Conservation (phyloP, 2,329 filamentous ascomycete genomes). For the Fusarium papillatum region DNA sequence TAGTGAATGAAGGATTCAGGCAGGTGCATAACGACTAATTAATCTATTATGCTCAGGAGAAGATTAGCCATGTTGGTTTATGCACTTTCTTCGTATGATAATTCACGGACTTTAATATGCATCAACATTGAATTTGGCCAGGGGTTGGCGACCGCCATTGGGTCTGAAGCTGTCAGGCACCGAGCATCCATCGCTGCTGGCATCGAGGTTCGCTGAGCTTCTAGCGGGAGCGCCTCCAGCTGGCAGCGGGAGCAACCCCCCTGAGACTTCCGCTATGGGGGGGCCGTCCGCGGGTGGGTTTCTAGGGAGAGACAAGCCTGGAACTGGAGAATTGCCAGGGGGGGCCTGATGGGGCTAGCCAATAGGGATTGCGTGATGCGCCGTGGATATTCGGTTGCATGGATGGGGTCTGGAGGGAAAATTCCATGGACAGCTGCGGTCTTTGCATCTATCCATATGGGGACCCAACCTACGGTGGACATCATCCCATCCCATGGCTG, state of each 20-base stretch:
- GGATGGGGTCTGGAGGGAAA: slow-evolving; percentile 13
- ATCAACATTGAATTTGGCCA: slow-evolving; percentile 12
- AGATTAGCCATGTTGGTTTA: slow-evolving; percentile 27
- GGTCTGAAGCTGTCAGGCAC: slow-evolving; percentile 29
- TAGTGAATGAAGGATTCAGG: neutral
- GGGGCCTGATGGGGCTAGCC: neutral
- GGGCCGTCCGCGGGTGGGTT: slow-evolving; percentile 31
- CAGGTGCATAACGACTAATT: neutral
- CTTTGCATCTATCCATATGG: slow-evolving; percentile 3
- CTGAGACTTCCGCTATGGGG: slow-evolving; percentile 22
- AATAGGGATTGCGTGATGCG: slow-evolving; percentile 19
- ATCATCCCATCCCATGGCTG: slow-evolving; percentile 32
- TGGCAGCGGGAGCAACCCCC: slow-evolving; percentile 19
- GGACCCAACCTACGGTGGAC: neutral
- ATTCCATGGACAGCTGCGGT: slow-evolving; percentile 29
- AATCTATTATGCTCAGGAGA: neutral
- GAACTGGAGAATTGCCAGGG: slow-evolving; percentile 11
- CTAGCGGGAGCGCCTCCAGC: slow-evolving; percentile 13
- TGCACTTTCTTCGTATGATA: slow-evolving; percentile 32
- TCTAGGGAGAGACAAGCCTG: slow-evolving; percentile 19
- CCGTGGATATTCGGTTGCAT: neutral
- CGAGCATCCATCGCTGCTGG: neutral
- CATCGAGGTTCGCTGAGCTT: neutral
- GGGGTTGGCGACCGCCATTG: slow-evolving; percentile 24
- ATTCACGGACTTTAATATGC: slow-evolving; percentile 25